Percentiles rank a stretch among this genome's conserved stretches.
Conservation (phyloP, 2,329 filamentous ascomycete species). For the Trichophyton rubrum region DNA sequence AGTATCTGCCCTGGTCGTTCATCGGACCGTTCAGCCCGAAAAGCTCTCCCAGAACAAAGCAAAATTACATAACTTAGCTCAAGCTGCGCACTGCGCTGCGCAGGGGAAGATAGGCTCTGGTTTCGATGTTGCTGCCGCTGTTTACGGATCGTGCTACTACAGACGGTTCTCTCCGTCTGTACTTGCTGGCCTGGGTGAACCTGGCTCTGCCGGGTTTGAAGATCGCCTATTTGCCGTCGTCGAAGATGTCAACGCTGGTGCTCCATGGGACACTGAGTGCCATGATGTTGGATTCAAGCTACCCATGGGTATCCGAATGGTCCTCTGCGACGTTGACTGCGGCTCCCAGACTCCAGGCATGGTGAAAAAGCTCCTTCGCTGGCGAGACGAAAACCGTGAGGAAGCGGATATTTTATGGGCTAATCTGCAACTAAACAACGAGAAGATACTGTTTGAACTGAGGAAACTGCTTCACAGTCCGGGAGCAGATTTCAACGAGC, state of each 20-base stretch:
- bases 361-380: slow-evolving; percentile 82
- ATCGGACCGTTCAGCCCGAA: slow-evolving; percentile 32
- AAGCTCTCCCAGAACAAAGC: slow-evolving; percentile 40
- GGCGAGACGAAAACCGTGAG: slow-evolving; percentile 54
- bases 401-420: slow-evolving; percentile 63
- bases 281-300: slow-evolving; percentile 56
- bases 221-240: slow-evolving; percentile 53
- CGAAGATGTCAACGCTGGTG: slow-evolving; percentile 40
- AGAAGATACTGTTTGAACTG: slow-evolving; percentile 54
- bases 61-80: slow-evolving; percentile 79
- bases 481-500: slow-evolving; percentile 36
- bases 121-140: slow-evolving; percentile 87
- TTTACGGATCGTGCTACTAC: slow-evolving; percentile 85
- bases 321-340: slow-evolving; percentile 94
- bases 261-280: slow-evolving; percentile 69
- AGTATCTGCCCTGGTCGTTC: slow-evolving; percentile 40
- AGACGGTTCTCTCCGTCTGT: slow-evolving; percentile 77
- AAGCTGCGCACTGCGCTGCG: slow-evolving; percentile 85
- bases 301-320: slow-evolving; percentile 59
- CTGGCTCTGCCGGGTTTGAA: slow-evolving; percentile 55
- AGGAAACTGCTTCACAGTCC: slow-evolving; percentile 37
- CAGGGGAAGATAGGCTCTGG: slow-evolving; percentile 94
- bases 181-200: slow-evolving; percentile 54
- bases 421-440: slow-evolving; percentile 60
- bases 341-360: slow-evolving; percentile 88